phyloP scores from a whole-genome alignment of 371 early-diverging fungal genomes.

The Entomophthora muscae region DNA sequence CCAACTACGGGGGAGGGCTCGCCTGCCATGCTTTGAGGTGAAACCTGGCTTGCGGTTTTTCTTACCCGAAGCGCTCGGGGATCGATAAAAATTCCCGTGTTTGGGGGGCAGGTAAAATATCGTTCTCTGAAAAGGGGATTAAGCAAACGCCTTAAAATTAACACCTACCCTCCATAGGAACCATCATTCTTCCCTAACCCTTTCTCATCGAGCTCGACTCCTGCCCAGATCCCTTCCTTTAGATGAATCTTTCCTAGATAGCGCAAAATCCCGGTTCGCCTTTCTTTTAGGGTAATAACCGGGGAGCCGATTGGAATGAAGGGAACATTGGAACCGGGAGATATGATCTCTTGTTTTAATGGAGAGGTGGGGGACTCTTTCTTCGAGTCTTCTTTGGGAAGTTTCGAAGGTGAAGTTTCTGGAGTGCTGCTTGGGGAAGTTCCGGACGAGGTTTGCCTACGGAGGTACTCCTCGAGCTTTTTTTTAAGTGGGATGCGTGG shows the following conservation, averaged over 20 bases:
- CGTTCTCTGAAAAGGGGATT: constrained; percentile 10
- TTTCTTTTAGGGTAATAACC: not conserved
- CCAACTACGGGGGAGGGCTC: too few relatives aligned
- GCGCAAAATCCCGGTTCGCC: constrained; percentile 37
- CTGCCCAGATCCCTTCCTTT: constrained; percentile 61
- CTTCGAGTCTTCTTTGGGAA: not conserved
- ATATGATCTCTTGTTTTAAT: not conserved
- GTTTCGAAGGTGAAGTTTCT: not conserved
- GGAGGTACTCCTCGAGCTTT: not conserved
- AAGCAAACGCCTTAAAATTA: not conserved
- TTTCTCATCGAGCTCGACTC: constrained; percentile 50
- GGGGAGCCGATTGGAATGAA: not conserved
- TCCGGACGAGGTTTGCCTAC: not conserved
- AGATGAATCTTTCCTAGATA: constrained; percentile 49
- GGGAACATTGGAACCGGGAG: not conserved
- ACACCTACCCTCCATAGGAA: constrained; percentile 27
- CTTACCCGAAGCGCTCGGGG: not conserved
- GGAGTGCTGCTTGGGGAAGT: not conserved
- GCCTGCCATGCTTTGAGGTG: too few relatives aligned
- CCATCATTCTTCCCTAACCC: constrained; percentile 72
- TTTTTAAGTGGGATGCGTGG: not conserved
- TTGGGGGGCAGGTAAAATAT: constrained; percentile 49
- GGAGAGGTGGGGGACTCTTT: not conserved
- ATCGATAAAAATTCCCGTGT: constrained; percentile 44
- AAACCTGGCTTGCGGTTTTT: not conserved